Evolutionary conservation across 2,329 filamentous ascomycete genomes (phyloP).

Genomic region (Leptographium wingfieldii): DNA sequence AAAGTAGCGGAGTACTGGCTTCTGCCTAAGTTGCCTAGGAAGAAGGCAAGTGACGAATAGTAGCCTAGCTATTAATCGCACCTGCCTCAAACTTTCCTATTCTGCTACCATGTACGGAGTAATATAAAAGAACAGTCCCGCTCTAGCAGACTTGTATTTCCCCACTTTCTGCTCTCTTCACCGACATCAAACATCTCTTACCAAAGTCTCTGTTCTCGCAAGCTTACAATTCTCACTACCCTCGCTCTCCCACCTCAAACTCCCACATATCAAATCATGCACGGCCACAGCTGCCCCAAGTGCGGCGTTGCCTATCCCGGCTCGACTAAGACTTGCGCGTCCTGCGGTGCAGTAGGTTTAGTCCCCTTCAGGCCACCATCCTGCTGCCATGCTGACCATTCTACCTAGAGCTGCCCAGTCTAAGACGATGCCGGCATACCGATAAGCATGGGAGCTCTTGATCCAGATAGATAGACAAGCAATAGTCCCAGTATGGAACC

Average conservation of each 20-base stretch:
- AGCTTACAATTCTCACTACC: not conserved
- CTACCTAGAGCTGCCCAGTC: constrained; percentile 1
- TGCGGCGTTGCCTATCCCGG: constrained; percentile 35
- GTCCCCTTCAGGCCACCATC: not conserved
- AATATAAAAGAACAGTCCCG: not conserved
- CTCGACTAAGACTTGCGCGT: constrained; percentile 37
- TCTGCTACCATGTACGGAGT: not conserved
- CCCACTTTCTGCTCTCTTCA: not conserved
- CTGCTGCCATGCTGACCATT: not conserved
- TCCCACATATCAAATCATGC: constrained; percentile 20
- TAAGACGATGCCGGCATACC: not conserved
- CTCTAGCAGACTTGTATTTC: not conserved
- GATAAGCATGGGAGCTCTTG: not conserved
- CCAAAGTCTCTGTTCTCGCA: not conserved
- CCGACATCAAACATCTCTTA: not conserved
- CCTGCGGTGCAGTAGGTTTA: constrained; percentile 43
- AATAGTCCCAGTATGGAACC: not conserved
- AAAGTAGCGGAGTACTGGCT: not conserved
- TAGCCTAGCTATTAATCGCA: too few relatives aligned
- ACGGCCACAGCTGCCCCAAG: constrained; percentile 39
- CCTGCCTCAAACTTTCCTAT: not conserved
- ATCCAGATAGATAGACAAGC: not conserved
- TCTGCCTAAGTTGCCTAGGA: not conserved
- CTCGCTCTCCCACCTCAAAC: too few relatives aligned
- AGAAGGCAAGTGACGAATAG: too few relatives aligned